Conservation (phyloP, 176 grass and related monocot genomes). For the Rhynchospora tenuis region DNA sequence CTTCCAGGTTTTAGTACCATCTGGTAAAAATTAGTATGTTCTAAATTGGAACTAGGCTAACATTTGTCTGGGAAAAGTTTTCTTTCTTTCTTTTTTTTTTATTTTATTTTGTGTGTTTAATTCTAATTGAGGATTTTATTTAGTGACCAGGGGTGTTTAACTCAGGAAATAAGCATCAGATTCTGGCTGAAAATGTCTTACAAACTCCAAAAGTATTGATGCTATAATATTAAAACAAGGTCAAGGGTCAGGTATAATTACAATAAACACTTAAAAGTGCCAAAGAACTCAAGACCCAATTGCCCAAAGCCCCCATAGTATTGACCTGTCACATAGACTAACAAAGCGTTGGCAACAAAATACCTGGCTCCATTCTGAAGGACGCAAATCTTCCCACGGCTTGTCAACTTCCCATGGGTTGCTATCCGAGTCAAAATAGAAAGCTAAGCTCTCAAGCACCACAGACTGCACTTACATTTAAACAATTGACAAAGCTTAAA, state of each 20-base stretch:
- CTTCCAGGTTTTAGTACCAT: not conserved
- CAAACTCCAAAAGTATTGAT: not conserved
- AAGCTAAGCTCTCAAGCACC: conserved; percentile 79
- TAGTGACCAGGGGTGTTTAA: too few relatives aligned
- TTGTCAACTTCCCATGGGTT: conserved; percentile 70
- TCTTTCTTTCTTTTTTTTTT: not conserved
- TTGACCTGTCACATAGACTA: not conserved
- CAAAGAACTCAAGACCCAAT: not conserved
- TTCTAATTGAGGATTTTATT: not conserved
- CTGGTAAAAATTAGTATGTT: not conserved
- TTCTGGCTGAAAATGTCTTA: not conserved
- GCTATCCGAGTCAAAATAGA: conserved; percentile 98
- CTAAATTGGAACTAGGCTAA: not conserved
- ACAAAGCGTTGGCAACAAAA: not conserved
- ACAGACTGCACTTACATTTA: conserved; percentile 57
- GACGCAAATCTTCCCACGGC: conserved; percentile 82
- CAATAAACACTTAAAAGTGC: not conserved
- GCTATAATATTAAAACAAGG: not conserved
- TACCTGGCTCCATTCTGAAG: conserved; percentile 97
- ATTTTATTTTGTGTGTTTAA: not conserved
- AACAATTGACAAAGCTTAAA: not conserved
- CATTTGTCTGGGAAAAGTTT: not conserved
- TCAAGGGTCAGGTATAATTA: not conserved
- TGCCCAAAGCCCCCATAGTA: not conserved
- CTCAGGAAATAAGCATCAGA: not conserved